These are phyloP conservation scores for Madurella mycetomatis DNA, from an alignment of 2,329 filamentous ascomycete species.

Conservation along the genomic window DNA sequence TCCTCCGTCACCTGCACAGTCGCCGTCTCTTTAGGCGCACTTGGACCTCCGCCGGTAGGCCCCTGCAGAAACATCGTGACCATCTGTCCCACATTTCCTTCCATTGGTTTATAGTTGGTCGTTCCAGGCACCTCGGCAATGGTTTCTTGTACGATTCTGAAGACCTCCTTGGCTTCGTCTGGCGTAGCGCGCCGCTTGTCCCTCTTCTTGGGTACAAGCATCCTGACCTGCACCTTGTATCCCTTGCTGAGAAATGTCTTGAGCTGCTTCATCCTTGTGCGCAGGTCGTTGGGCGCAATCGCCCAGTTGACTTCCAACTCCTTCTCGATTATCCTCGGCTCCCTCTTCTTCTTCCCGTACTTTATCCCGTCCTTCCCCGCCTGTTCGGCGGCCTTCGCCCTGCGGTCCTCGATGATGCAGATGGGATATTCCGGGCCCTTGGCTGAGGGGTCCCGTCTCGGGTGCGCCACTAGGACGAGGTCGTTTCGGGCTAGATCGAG, in stretches of 20 bases:
- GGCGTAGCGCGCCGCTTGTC: conserved; percentile 50
- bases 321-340: conserved; percentile 53
- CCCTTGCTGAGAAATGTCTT: conserved; percentile 68
- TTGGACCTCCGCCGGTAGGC: not conserved
- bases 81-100: conserved; percentile 39
- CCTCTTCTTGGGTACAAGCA: conserved; percentile 53
- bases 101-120: conserved; percentile 38
- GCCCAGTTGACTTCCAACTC: conserved; percentile 89
- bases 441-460: not conserved
- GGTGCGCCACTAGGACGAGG: conserved; percentile 15
- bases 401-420: conserved; percentile 66
- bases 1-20: not conserved
- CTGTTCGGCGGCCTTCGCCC: conserved; percentile 38
- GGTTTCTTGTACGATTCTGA: conserved; percentile 40
- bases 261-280: conserved; percentile 65
- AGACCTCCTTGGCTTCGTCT: conserved; percentile 53
- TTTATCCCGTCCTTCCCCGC: conserved; percentile 8
- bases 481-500: conserved; percentile 28
- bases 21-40: not conserved
- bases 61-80: conserved; percentile 39
- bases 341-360: conserved; percentile 33
- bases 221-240: conserved; percentile 65
- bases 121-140: conserved; percentile 32
- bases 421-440: conserved; percentile 46
- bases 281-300: conserved; percentile 70